Percentiles rank a stretch among this genome's conserved stretches.
These are phyloP conservation scores for Caryopteris hybrid DNA, from an alignment of 305 asterid genomes.

Conservation along the genomic window DNA sequence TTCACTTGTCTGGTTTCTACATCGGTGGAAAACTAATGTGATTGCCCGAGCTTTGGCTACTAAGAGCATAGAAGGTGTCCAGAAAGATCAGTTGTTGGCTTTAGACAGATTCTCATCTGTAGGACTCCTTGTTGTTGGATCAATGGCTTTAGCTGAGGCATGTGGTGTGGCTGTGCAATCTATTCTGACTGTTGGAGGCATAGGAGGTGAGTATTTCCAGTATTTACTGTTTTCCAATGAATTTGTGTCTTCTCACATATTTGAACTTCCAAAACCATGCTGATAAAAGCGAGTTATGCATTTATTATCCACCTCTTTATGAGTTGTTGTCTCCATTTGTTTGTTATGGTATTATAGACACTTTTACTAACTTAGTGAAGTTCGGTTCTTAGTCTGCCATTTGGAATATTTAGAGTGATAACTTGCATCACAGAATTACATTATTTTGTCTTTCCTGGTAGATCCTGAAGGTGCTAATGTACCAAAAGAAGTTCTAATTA, in stretches of 20 bases:
- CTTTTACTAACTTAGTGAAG: background rate
- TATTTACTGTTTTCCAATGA: background rate
- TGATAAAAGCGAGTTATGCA: background rate
- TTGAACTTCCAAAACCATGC: background rate
- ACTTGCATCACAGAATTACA: background rate
- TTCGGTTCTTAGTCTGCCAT: slow-evolving; percentile 3
- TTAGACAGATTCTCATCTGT: slow-evolving; percentile 71
- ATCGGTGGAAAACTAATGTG: slow-evolving; percentile 82
- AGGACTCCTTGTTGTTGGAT: slow-evolving; percentile 70
- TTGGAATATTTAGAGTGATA: background rate
- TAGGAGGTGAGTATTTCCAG: slow-evolving; percentile 64
- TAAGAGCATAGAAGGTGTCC: slow-evolving; percentile 39
- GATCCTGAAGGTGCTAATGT: background rate
- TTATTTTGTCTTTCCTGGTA: background rate
- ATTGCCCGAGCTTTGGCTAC: slow-evolving; percentile 55
- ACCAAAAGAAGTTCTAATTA: background rate
- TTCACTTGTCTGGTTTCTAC: slow-evolving; percentile 79
- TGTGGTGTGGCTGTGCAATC: slow-evolving; percentile 94
- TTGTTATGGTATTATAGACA: background rate
- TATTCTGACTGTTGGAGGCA: slow-evolving; percentile 87
- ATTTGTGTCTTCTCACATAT: background rate
- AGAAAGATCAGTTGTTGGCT: slow-evolving; percentile 59
- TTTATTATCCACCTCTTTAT: background rate
- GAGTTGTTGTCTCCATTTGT: background rate
- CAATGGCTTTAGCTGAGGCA: slow-evolving; percentile 86